Evolutionary conservation across 106 monocot species (phyloP).

Genomic region (Gastrodia elata): DNA sequence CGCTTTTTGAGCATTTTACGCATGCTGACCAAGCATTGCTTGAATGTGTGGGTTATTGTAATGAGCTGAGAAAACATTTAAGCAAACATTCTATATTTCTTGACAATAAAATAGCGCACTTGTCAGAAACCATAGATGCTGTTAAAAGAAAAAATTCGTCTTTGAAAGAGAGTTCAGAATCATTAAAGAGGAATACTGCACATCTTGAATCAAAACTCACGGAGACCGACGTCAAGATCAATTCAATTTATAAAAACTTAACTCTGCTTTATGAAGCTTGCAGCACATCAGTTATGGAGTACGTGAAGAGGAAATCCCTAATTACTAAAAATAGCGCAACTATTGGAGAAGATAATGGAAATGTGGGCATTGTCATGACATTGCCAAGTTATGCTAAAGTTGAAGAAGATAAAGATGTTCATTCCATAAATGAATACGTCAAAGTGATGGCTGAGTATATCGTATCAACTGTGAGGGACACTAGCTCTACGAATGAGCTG

Average conservation of each 20-base stretch:
- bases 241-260: constrained; percentile 28
- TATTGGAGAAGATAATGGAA: constrained; percentile 9
- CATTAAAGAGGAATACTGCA: constrained; percentile 28
- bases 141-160: constrained; percentile 30
- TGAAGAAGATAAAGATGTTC: constrained; percentile 12
- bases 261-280: constrained; percentile 66
- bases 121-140: constrained; percentile 24
- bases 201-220: constrained; percentile 27
- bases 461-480: constrained; percentile 27
- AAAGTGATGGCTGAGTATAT: constrained; percentile 39
- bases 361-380: constrained; percentile 1
- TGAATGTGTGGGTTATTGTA: constrained; percentile 33
- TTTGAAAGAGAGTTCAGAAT: constrained; percentile 32
- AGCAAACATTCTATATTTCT: constrained; percentile 30
- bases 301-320: constrained; percentile 31
- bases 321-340: constrained; percentile 10
- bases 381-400: constrained; percentile 11
- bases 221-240: constrained; percentile 54
- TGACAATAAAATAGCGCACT: constrained; percentile 25
- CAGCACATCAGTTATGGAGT: constrained; percentile 41
- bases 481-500: constrained; percentile 15
- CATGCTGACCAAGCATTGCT: constrained; percentile 18
- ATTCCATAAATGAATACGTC: constrained; percentile 27
- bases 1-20: constrained; percentile 31
- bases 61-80: constrained; percentile 36